Conservation (phyloP, 192 early-diverging fungal genomes). For the Coemansia sp. region DNA sequence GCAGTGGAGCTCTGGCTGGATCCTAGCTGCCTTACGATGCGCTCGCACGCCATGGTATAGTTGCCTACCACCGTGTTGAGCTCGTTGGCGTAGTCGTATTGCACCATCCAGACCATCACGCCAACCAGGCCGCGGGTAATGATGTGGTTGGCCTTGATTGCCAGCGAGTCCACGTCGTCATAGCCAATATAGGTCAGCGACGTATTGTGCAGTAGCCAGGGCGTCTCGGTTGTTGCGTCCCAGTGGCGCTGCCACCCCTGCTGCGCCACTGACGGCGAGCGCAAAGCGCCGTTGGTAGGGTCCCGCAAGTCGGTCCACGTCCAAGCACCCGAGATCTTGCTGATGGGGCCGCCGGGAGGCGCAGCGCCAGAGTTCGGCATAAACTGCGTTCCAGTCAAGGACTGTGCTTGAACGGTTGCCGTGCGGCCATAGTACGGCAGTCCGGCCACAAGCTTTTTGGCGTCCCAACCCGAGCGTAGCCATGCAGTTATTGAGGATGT, state of each 20-base stretch:
- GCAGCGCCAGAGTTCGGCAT: slow-evolving; percentile 33
- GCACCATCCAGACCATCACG: slow-evolving; percentile 71
- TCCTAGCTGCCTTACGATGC: slow-evolving; percentile 16
- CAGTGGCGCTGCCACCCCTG: slow-evolving; percentile 64
- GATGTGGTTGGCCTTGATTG: slow-evolving; percentile 57
- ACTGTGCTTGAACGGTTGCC: slow-evolving; percentile 12
- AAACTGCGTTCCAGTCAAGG: slow-evolving; percentile 13
- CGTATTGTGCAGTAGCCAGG: slow-evolving; percentile 65
- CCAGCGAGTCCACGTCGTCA: slow-evolving; percentile 63
- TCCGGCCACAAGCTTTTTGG: slow-evolving; percentile 62
- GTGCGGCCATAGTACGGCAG: slow-evolving; percentile 65
- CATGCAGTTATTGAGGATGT: slow-evolving; percentile 55
- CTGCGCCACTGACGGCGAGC: slow-evolving; percentile 13
- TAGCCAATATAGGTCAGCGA: slow-evolving; percentile 68
- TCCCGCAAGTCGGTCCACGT: slow-evolving; percentile 49
- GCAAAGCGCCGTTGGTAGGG: slow-evolving; percentile 32
- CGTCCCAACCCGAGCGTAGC: slow-evolving; percentile 58
- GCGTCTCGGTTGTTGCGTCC: slow-evolving; percentile 62
- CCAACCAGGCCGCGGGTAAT: slow-evolving; percentile 57
- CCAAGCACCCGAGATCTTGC: slow-evolving; percentile 49
- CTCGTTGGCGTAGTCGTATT: slow-evolving; percentile 62
- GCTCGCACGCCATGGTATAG: slow-evolving; percentile 26
- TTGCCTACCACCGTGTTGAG: slow-evolving; percentile 42
- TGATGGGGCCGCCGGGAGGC: slow-evolving; percentile 37
- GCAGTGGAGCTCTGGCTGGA: background rate